These are phyloP conservation scores for Homolaphlyctis polyrhiza DNA, from an alignment of 371 early-diverging fungal genomes.

Conservation along the genomic window DNA sequence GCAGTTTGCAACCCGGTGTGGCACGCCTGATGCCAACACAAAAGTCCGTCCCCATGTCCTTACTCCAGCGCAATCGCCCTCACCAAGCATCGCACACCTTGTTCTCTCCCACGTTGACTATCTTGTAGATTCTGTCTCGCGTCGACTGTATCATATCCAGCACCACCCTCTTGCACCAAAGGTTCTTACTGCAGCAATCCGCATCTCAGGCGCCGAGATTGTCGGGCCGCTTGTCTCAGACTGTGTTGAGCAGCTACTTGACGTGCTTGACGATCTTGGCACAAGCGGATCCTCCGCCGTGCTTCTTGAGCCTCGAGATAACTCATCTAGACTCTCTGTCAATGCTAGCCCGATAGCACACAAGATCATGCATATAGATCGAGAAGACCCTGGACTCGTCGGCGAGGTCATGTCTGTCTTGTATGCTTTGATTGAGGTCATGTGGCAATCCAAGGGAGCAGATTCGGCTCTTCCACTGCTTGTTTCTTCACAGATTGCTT, in stretches of 20 bases:
- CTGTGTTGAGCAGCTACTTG: slow-evolving; percentile 54
- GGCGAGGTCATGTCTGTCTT: slow-evolving; percentile 38
- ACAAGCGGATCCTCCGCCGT: slow-evolving; percentile 19
- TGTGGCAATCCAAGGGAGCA: slow-evolving; percentile 3
- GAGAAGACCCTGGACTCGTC: neutral
- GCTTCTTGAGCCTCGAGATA: slow-evolving; percentile 20
- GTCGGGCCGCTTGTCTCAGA: slow-evolving; percentile 51
- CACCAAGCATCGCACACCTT: neutral
- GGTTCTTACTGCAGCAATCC: slow-evolving; percentile 53
- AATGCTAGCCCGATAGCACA: neutral
- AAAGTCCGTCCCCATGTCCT: neutral
- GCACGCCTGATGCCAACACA: slow-evolving; percentile 3
- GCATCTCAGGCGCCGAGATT: slow-evolving; percentile 39
- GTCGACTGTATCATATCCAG: slow-evolving; percentile 38
- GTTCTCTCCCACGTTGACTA: slow-evolving; percentile 48
- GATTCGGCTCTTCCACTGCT: too few relatives aligned
- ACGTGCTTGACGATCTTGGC: slow-evolving; percentile 43
- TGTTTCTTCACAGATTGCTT: too few relatives aligned
- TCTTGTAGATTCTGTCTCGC: slow-evolving; percentile 51
- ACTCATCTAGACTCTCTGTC: slow-evolving; percentile 21
- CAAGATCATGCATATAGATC: too few relatives aligned
- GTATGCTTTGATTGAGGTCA: slow-evolving; percentile 32
- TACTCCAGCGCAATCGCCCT: neutral
- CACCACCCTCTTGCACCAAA: slow-evolving; percentile 44
- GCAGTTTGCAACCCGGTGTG: slow-evolving; percentile 26